Percentiles rank a stretch among this genome's conserved stretches.
Evolutionary conservation across 2,329 filamentous ascomycete genomes (phyloP).

Genomic region (Fusarium fujikuroi): DNA sequence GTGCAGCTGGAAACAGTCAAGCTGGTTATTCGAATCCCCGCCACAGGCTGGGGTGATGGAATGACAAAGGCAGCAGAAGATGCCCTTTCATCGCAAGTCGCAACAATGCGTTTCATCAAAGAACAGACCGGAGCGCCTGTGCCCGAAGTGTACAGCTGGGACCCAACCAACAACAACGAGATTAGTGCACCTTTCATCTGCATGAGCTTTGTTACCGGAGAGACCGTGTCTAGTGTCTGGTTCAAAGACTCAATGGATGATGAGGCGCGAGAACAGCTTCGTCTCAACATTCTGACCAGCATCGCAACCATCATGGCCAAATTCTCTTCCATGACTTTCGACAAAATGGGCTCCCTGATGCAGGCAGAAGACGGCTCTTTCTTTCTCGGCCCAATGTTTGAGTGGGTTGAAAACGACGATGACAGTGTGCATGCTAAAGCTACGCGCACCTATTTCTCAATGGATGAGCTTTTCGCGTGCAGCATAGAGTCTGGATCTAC

Average conservation of each 20-base stretch:
- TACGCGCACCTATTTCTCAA: neutral
- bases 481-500: too few relatives aligned
- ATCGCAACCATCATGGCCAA: neutral
- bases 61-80: conserved; percentile 21
- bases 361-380: neutral
- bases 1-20: neutral
- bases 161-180: conserved; percentile 2
- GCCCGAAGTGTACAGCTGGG: neutral
- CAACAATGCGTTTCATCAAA: conserved; percentile 12
- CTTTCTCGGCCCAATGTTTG: neutral
- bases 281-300: conserved; percentile 4
- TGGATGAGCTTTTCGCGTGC: accelerated
- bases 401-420: neutral
- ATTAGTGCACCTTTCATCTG: conserved; percentile 2
- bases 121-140: neutral
- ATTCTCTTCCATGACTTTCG: neutral
- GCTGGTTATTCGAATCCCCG: conserved; percentile 21
- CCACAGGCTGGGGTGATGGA: conserved; percentile 13
- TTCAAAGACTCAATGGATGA: neutral
- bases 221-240: neutral
- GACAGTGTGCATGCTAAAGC: neutral
- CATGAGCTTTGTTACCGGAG: neutral
- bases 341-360: neutral
- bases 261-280: neutral
- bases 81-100: conserved; percentile 18